A percentile compares a stretch with the other conserved stretches of the same genome.
Evolutionary conservation across 2,329 filamentous ascomycete species (phyloP).

Genomic region (Raffaelea albimanens): DNA sequence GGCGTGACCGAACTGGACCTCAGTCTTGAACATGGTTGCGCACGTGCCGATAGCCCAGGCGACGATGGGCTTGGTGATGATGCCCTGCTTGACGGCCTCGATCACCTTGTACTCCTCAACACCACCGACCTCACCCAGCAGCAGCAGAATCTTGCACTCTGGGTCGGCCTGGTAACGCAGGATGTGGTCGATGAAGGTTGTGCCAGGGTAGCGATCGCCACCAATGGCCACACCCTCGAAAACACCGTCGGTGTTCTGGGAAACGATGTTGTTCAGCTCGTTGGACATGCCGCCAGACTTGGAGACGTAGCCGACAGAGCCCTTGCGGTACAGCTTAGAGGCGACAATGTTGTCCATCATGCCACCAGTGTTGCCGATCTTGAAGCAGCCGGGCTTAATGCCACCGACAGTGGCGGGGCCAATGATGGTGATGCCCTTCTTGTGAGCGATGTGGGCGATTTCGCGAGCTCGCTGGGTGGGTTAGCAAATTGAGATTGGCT

Average conservation of each 20-base stretch:
- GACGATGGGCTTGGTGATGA: conserved; percentile 96
- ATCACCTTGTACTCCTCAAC: conserved; percentile 99
- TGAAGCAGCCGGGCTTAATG: conserved; percentile 98
- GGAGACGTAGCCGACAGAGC: conserved; percentile 97
- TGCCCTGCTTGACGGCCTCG: conserved; percentile 87
- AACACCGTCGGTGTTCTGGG: conserved; percentile 93
- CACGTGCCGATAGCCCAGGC: conserved; percentile 99
- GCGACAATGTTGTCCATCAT: conserved; percentile 99
- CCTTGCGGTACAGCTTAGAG: conserved; percentile 99
- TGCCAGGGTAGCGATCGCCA: conserved; percentile 97
- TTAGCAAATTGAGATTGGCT: too few species aligned
- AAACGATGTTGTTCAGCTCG: conserved; percentile 99
- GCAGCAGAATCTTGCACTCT: conserved; percentile 91
- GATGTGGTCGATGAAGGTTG: conserved; percentile 98
- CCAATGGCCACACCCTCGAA: conserved; percentile 99
- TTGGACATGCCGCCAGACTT: conserved; percentile 99
- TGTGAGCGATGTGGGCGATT: conserved; percentile 90
- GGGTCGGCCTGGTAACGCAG: conserved; percentile 94
- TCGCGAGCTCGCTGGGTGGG: conserved; percentile 74
- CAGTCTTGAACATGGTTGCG: conserved; percentile 99
- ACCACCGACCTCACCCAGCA: conserved; percentile 97
- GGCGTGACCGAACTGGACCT: conserved; percentile 98
- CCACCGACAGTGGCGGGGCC: conserved; percentile 96
- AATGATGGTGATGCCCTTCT: conserved; percentile 99
- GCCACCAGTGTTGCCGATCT: conserved; percentile 99